Base-by-base conservation (phyloP, 1,139 yeast species). In the Yamadazyma diospyri region DNA sequence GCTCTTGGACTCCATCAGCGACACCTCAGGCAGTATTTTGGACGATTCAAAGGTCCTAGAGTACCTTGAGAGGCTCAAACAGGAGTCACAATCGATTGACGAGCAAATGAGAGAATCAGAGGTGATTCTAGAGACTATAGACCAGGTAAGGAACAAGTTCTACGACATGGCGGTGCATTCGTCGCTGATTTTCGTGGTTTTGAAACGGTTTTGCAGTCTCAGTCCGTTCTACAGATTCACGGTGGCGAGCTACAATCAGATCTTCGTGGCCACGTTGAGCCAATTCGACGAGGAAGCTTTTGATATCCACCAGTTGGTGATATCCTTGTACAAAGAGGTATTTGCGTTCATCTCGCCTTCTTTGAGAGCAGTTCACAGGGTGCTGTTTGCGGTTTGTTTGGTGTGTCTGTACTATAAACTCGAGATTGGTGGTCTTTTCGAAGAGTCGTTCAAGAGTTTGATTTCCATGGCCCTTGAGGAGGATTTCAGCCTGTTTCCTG, bases 21-120 rank as follows among this genome's bases (percentile, higher is more conserved):
- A 69, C 5, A 61, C 83, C 0, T 62, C 69, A 15, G 85, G 85
- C 0, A 76, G 72, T 37, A 69, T 89, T 23, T 61, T 89, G 29
- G 95, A 87, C 10, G 78, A 82, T 51, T 80, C 79, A 35, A 63
- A 57, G 0, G 61, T 88, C 4, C 55, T 85, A 16, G 61, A 66
- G 6, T 75, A 82, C 1, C 61, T 89, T 34, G 94, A 84, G 47
- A 54, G 50, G 2, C 59, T 89, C 34, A 89, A 89, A 50, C 45
- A 52, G 1, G 92, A 87, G 43, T 68, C 94, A 0, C 50, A 47
- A 1, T 71, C 71, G 9, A 69, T 86, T 12, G 73, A 73, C 32
- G 40, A 41, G 4, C 81, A 81, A 48, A 67, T 83, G 37, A 47
- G 46, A 4, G 81, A 79, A 37, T 72, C 88, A 0, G 64, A 65